Evolutionary conservation across 2,329 filamentous ascomycete species (phyloP).

Genomic region (Cercospora sesami): DNA sequence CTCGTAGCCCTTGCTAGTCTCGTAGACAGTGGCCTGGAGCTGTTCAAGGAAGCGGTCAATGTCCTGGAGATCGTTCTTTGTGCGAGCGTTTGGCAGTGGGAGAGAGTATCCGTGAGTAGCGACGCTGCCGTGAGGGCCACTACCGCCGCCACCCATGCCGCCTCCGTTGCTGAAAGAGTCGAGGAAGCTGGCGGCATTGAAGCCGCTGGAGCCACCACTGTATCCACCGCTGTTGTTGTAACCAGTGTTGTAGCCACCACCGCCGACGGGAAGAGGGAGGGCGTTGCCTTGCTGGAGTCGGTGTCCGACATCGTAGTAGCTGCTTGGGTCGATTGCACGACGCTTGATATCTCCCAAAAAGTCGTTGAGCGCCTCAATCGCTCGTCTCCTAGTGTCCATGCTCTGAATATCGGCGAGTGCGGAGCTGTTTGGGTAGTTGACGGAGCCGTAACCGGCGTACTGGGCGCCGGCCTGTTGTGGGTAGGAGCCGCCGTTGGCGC

Average conservation of each 20-base stretch:
- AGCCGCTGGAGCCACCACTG: constrained; percentile 32
- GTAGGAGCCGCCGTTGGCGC: constrained; percentile 30
- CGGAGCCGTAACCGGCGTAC: constrained; percentile 43
- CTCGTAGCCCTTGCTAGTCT: constrained; percentile 77
- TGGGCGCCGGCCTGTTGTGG: constrained; percentile 33
- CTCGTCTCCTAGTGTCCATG: constrained; percentile 74
- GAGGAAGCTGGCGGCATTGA: constrained; percentile 38
- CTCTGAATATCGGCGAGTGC: constrained; percentile 41
- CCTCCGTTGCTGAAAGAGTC: constrained; percentile 39
- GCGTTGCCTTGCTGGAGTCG: constrained; percentile 70
- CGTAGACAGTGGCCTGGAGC: constrained; percentile 94
- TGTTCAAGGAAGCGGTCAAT: constrained; percentile 95
- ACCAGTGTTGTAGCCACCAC: constrained; percentile 42
- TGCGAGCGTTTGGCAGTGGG: constrained; percentile 84
- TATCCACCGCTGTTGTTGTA: constrained; percentile 37
- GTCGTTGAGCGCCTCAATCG: constrained; percentile 81
- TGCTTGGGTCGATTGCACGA: constrained; percentile 81
- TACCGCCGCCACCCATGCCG: constrained; percentile 39
- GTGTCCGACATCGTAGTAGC: constrained; percentile 89
- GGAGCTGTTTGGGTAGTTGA: constrained; percentile 50
- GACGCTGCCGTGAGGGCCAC: constrained; percentile 52
- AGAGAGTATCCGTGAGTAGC: constrained; percentile 80
- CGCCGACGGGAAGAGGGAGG: constrained; percentile 44
- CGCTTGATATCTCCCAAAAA: constrained; percentile 94
- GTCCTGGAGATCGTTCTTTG: constrained; percentile 89